Percentiles rank a stretch among this genome's conserved stretches.
phyloP scores from a whole-genome alignment of 108 stramenopile genomes.

The Craspedostauros australis region DNA sequence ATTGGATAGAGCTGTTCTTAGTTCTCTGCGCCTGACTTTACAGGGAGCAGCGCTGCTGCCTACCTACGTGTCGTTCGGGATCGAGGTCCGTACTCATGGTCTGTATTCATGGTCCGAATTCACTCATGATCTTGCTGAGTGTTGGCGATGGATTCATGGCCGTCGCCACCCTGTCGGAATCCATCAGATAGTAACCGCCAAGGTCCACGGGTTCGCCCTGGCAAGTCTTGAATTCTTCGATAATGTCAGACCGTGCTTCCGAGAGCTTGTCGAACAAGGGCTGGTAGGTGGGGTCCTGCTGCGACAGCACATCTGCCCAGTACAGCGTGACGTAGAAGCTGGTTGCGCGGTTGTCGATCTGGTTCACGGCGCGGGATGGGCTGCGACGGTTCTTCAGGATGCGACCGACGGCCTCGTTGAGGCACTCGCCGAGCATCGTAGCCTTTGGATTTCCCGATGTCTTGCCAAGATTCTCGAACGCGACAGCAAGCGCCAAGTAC shows the following conservation, averaged over 20 bases:
- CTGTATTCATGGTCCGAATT: no score
- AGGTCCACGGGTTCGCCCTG: conserved; percentile 83
- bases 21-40: no score
- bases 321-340: conserved; percentile 89
- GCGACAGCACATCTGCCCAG: conserved; percentile 89
- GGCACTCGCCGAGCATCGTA: conserved; percentile 62
- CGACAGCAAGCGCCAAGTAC: conserved; percentile 73
- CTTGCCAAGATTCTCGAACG: conserved; percentile 65
- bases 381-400: conserved; percentile 81
- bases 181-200: conserved; percentile 87
- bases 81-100: no score
- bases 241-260: conserved; percentile 64
- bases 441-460: conserved; percentile 63
- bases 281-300: conserved; percentile 70
- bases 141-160: conserved; percentile 86
- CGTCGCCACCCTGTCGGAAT: conserved; percentile 53
- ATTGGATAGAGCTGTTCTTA: no score
- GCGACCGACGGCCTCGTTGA: conserved; percentile 85
- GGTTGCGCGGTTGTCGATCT: conserved; percentile 92
- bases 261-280: conserved; percentile 69
- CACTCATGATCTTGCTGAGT: conserved; percentile 57
- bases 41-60: no score
- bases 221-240: conserved; percentile 78
- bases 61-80: no score
- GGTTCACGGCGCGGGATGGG: conserved; percentile 83